phyloP scores from a whole-genome alignment of 257 asterid genomes.

The Solanum clarkiae region DNA sequence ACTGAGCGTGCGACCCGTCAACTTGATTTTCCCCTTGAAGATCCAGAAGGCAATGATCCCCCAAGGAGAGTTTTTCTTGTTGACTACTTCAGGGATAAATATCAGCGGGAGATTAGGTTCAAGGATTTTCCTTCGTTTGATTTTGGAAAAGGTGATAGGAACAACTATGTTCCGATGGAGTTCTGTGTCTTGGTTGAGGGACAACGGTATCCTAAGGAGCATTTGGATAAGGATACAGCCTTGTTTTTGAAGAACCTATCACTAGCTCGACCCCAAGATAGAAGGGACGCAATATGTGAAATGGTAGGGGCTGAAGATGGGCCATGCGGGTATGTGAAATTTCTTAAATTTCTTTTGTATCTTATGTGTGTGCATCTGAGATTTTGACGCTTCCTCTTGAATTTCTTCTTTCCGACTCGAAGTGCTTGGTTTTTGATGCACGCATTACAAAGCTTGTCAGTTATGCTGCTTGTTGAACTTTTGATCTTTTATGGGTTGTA shows the following conservation, averaged over 20 bases:
- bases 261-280: slow-evolving; percentile 31
- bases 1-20: slow-evolving; percentile 4
- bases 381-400: neutral
- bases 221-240: slow-evolving; percentile 20
- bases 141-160: slow-evolving; percentile 28
- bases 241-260: slow-evolving; percentile 18
- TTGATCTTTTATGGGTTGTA: neutral
- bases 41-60: slow-evolving; percentile 32
- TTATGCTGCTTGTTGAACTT: neutral
- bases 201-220: slow-evolving; percentile 49
- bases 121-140: slow-evolving; percentile 45
- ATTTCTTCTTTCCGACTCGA: neutral
- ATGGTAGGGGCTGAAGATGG: slow-evolving; percentile 58
- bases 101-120: slow-evolving; percentile 24
- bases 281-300: slow-evolving; percentile 25
- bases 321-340: slow-evolving; percentile 52
- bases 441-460: neutral
- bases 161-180: slow-evolving; percentile 56
- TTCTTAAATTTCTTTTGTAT: neutral
- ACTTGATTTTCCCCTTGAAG: slow-evolving; percentile 14
- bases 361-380: neutral
- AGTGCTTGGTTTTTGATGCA: neutral
- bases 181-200: slow-evolving; percentile 57
- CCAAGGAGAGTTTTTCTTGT: slow-evolving; percentile 12
- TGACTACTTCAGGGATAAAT: slow-evolving; percentile 41